These are phyloP conservation scores for Colletotrichum musae DNA, from an alignment of 2,329 filamentous ascomycete species.

Conservation along the genomic window DNA sequence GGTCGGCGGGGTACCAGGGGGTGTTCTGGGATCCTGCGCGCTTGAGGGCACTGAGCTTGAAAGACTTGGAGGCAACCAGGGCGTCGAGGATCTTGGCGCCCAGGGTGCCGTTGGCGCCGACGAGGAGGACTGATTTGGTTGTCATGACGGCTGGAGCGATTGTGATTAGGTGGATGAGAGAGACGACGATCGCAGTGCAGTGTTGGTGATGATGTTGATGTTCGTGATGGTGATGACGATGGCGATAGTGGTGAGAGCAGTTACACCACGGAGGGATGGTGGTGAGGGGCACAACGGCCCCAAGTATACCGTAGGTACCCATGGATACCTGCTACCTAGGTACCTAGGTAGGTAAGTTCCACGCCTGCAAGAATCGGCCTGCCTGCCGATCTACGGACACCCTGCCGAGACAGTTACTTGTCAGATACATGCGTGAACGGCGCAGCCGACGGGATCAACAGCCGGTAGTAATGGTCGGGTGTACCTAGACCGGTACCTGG, in stretches of 20 bases:
- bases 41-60: conserved; percentile 52
- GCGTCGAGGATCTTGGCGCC: conserved; percentile 51
- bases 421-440: background rate
- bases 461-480: background rate
- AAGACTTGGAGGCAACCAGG: conserved; percentile 48
- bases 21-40: conserved; percentile 51
- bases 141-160: conserved; percentile 44
- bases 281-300: too few species aligned
- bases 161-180: background rate
- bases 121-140: conserved; percentile 53
- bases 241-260: background rate
- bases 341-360: too few species aligned
- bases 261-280: too few species aligned
- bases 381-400: background rate
- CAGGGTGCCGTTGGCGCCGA: conserved; percentile 56
- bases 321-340: too few species aligned
- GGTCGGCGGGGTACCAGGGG: conserved; percentile 39
- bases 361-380: background rate
- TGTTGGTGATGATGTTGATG: too few species aligned
- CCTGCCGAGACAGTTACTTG: conserved; percentile 3
- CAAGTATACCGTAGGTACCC: too few species aligned
- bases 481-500: too few species aligned
- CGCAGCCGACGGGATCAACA: background rate
- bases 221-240: too few species aligned
- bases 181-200: background rate